phyloP scores from a whole-genome alignment of 2,329 filamentous ascomycete species.

The Ophiostoma quercus region DNA sequence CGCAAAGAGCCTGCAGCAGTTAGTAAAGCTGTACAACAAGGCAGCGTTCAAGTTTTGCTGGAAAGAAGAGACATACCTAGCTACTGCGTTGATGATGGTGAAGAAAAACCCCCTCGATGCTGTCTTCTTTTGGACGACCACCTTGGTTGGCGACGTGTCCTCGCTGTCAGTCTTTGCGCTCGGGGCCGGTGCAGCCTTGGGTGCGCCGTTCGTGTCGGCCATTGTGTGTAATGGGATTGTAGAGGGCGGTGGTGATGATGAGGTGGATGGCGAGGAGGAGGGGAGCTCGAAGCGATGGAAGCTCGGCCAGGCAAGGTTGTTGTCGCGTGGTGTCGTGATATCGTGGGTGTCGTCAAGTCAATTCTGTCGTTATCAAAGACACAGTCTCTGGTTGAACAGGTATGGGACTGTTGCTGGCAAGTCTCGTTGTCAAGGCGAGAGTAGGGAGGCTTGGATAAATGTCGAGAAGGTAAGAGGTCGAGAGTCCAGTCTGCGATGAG shows the following conservation, averaged over 20 bases:
- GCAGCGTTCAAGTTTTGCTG: not conserved
- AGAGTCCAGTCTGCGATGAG: not conserved
- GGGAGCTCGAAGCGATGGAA: conserved; percentile 10
- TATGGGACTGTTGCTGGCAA: not conserved
- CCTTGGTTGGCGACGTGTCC: not conserved
- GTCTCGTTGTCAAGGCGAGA: not conserved
- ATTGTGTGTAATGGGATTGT: conserved; percentile 4
- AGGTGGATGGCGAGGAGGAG: conserved; percentile 8
- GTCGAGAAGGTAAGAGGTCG: not conserved
- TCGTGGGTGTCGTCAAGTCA: not conserved
- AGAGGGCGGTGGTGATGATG: not conserved
- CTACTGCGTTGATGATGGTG: conserved; percentile 19
- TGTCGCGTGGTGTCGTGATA: not conserved
- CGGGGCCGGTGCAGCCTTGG: conserved; percentile 12
- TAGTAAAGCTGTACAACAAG: not conserved
- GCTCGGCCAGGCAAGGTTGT: conserved; percentile 1
- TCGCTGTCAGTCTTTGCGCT: conserved; percentile 4
- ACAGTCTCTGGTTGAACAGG: not conserved
- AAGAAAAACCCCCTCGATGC: conserved; percentile 15
- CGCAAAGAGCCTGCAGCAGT: conserved; percentile 58
- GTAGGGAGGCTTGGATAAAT: not conserved
- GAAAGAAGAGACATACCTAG: conserved; percentile 16
- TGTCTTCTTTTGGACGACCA: not conserved
- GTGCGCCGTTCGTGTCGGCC: conserved; percentile 19
- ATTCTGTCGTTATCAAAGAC: conserved; percentile 10